Conservation (phyloP, 805 yeast genomes). For the Pichia phayaonensis region DNA sequence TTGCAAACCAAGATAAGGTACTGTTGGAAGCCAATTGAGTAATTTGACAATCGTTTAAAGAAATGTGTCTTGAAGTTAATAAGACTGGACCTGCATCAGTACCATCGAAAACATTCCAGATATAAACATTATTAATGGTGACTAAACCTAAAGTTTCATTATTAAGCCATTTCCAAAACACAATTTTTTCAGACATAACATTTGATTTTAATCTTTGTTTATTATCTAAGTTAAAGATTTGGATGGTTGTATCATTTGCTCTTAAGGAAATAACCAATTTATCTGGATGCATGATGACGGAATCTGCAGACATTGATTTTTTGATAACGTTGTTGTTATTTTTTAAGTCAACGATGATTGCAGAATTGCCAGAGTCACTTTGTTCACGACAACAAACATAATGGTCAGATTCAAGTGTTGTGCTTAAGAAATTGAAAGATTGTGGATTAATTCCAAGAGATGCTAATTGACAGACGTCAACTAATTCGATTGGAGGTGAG, state of each 20-base stretch:
- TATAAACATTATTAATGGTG: slow-evolving; percentile 65
- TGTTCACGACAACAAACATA: slow-evolving; percentile 78
- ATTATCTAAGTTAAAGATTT: slow-evolving; percentile 80
- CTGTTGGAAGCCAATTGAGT: slow-evolving; percentile 83
- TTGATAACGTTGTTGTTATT: slow-evolving; percentile 74
- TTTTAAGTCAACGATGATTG: slow-evolving; percentile 82
- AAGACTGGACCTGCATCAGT: slow-evolving; percentile 74
- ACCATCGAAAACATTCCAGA: slow-evolving; percentile 80
- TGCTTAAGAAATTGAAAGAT: slow-evolving; percentile 84
- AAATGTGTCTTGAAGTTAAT: slow-evolving; percentile 77
- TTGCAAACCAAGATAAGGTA: slow-evolving; percentile 84
- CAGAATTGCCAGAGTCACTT: slow-evolving; percentile 65
- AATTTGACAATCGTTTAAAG: slow-evolving; percentile 74
- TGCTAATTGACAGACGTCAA: slow-evolving; percentile 87
- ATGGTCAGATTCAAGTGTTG: slow-evolving; percentile 89
- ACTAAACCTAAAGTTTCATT: slow-evolving; percentile 72
- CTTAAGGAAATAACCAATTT: slow-evolving; percentile 84
- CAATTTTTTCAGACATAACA: slow-evolving; percentile 79
- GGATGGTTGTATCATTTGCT: slow-evolving; percentile 94
- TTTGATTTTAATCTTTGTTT: slow-evolving; percentile 86
- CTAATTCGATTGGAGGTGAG: slow-evolving; percentile 87
- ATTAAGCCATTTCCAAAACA: slow-evolving; percentile 92
- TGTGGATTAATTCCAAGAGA: slow-evolving; percentile 77
- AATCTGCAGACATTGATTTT: slow-evolving; percentile 94
- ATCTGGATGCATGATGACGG: slow-evolving; percentile 93